Evolutionary conservation across 2,329 filamentous ascomycete species (phyloP), one percentile per base, ranked within the genome.

Genomic region (Alternaria sp.): DNA sequence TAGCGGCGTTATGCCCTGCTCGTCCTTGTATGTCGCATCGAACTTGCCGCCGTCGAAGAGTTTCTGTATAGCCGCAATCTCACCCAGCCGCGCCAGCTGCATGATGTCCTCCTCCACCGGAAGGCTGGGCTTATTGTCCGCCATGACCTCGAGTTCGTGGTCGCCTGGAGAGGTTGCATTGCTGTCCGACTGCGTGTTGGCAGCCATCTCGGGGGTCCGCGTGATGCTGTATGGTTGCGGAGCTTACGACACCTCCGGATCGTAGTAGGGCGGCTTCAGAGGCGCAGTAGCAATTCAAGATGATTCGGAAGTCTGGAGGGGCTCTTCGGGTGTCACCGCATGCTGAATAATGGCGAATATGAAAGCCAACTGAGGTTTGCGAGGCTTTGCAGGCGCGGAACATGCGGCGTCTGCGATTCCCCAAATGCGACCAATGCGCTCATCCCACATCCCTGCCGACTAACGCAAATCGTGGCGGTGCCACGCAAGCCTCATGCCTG

Each of bases 1-100:
- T 80, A 99, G 83, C 66, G 96, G 94, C 44, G 95, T 98, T 78
- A 99, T 97, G 76, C 93, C 94, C 81, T 99, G 94, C 58, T 92
- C 92, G 77, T 99, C 96, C 59, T 87, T 87, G 79, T 94, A 96
- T 57, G 89, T 92, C 54, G 93, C 93, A 79, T 93, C 92, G 79
- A 87, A 93, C 73, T 92, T 93, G 70, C 91, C 91, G 61, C 87
- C 88, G 77, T 95, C 92, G 71, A 97, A 97, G 55, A 99, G 86
- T 83, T 90, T 94, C 83, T 97, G 92, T 85, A 99, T 96, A 57
- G 88, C 91, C 8, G 86, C 84, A 64, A 97, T 88, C 77, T 99
- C 94, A 61, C 96, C 96, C 71, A 97, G 82, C 64, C 96, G 87
- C 44, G 96, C 94, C 78, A 97, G 84, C 83, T 97, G 95, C 95